Evolutionary conservation across 176 grass and related monocot genomes (phyloP).

Genomic region (Tuctoria greenei): DNA sequence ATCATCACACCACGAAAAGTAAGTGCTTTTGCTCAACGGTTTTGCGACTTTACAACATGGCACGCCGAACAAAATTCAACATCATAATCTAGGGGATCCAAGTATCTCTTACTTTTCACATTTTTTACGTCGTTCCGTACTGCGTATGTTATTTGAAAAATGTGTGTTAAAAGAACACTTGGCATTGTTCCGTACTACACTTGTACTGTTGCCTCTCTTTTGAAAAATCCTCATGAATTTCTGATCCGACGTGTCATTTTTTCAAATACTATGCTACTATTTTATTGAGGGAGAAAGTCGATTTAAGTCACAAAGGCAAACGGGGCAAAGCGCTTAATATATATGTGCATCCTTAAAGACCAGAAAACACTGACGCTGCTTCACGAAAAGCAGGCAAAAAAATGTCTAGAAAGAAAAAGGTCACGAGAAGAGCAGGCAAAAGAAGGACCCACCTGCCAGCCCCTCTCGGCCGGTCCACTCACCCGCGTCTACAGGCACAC

Average conservation of each 20-base stretch:
- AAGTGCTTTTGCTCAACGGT: constrained; percentile 15
- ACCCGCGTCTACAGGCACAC: not conserved
- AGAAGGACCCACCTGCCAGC: not conserved
- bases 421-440: not conserved
- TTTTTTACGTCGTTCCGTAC: constrained; percentile 14
- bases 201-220: not conserved
- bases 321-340: not conserved
- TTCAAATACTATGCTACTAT: not conserved
- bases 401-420: not conserved
- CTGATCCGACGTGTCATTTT: not conserved
- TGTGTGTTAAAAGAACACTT: not conserved
- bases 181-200: no score
- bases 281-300: not conserved
- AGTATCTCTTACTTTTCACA: not conserved
- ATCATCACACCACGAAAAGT: constrained; percentile 6
- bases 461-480: not conserved
- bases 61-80: constrained; percentile 22
- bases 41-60: constrained; percentile 51
- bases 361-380: constrained; percentile 21
- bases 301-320: not conserved
- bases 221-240: not conserved
- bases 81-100: not conserved
- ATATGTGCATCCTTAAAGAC: not conserved
- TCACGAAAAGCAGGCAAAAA: constrained; percentile 12
- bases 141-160: not conserved